Percentiles rank a stretch among this genome's conserved stretches.
Conservation (phyloP, 129 eudicot genomes). For the Flaveria robusta region DNA sequence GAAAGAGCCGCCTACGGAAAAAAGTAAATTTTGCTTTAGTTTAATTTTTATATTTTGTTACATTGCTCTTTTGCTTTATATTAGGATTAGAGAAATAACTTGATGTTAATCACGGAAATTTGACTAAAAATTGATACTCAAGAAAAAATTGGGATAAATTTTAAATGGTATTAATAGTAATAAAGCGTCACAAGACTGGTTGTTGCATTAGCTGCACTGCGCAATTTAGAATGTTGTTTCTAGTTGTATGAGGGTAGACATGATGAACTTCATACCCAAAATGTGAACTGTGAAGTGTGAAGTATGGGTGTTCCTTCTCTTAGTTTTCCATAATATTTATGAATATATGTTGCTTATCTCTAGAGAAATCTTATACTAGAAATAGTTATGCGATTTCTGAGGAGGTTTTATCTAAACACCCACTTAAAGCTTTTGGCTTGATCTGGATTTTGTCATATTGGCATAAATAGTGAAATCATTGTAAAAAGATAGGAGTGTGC, state of each 20-base stretch:
- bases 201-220: not conserved
- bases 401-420: not conserved
- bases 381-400: not conserved
- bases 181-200: not conserved
- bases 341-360: not conserved
- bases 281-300: not conserved
- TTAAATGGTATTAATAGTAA: not conserved
- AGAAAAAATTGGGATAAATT: not conserved
- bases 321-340: not conserved
- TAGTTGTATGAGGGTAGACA: not conserved
- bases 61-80: not conserved
- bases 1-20: constrained; percentile 86
- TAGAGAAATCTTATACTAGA: not conserved
- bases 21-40: constrained; percentile 44
- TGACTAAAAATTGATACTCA: not conserved
- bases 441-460: not conserved
- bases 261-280: not conserved
- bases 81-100: not conserved
- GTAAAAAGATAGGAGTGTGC: not conserved
- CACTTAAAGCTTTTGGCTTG: not conserved
- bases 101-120: not conserved
- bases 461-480: constrained; percentile 1
- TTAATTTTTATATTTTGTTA: not conserved
- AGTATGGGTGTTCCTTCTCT: not conserved
- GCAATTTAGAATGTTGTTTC: not conserved